phyloP scores from a whole-genome alignment of 2,329 filamentous ascomycete genomes.

The Alternaria gaisen region DNA sequence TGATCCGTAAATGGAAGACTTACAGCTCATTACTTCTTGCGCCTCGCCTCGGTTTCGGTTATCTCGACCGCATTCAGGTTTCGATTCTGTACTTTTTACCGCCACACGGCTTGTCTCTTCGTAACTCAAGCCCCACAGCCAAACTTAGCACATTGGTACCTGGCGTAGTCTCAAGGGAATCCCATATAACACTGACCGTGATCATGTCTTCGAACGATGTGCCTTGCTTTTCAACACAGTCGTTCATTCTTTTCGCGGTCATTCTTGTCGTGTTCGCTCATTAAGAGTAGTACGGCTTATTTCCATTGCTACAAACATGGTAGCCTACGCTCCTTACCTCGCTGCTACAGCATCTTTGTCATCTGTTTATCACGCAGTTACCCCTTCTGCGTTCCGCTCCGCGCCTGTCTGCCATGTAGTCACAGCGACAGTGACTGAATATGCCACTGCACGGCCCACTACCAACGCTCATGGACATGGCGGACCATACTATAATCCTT shows the following conservation, averaged over 20 bases:
- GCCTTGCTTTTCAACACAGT: conserved; percentile 11
- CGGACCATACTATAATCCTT: conserved; percentile 43
- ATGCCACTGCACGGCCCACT: conserved; percentile 28
- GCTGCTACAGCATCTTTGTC: conserved; percentile 34
- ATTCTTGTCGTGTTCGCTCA: conserved; percentile 9
- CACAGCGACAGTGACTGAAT: conserved; percentile 26
- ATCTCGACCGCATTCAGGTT: conserved; percentile 6
- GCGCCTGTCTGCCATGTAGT: conserved; percentile 20
- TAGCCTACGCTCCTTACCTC: conserved; percentile 40
- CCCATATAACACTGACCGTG: conserved; percentile 18
- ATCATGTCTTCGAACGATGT: background rate
- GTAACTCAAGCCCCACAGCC: conserved; percentile 8
- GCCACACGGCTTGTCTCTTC: conserved; percentile 9
- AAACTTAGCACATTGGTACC: conserved; percentile 15
- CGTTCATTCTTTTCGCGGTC: conserved; percentile 23
- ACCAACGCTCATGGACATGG: conserved; percentile 37
- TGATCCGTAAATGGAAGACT: background rate
- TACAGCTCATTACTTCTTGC: background rate
- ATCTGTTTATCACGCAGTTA: conserved; percentile 22
- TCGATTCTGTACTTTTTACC: conserved; percentile 5
- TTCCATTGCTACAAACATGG: conserved; percentile 31
- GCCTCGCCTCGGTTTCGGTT: conserved; percentile 3
- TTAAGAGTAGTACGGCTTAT: conserved; percentile 9
- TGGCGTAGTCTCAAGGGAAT: conserved; percentile 8
- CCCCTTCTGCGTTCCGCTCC: conserved; percentile 17